Evolutionary conservation across 805 yeast species (phyloP), one percentile per base, ranked within the genome.

Genomic region (Saturnispora kantuleensis): DNA sequence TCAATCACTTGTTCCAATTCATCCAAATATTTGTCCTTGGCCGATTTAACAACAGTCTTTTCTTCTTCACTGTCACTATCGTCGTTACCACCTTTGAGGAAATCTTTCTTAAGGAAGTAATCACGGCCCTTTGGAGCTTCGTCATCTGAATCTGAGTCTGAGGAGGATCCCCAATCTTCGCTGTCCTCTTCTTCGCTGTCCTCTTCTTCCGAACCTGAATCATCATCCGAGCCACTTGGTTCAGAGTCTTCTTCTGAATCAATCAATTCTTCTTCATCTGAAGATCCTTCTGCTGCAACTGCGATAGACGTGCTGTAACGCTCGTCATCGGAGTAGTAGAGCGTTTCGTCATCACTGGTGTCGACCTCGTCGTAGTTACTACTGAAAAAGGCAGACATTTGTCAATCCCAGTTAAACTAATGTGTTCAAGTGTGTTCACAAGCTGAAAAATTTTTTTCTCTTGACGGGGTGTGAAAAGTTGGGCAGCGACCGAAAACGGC

Each of bases 361-460:
- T 51, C 54, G 39, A 74, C 71, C 45, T 75, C 76, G 42, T 79
- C 76, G 51, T 73, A 69, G 59, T 67, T 68, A 26, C 78, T 67
- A 45, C 79, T 79, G 71, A 93, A 93, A 76, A 93, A 90, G 69
- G 95, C 84, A 56, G 97, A 87, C 95, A 88, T 88, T 38, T 31
- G 41, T 21, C 16, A 10, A 6, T 32, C 29, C 18, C 13, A 16
- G 15, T 30, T 28, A 18, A 17, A 28, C 31, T 21, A 16, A 10
- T 30, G 28, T 10, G 12, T 21, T 17, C 31, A 21, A 35, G 21
- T 21, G 34, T 31, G n/a, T 38, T 32, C 30, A 38, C 36, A 42
- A 42, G 28, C 35, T 36, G 39, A 42, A 36, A 39, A 39, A 31
- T 39, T 39, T 39, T 39, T 42, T 42, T 32, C 21, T 26, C 33